These are phyloP conservation scores for Ligustrum vulgare DNA, from an alignment of 257 asterid genomes.

Conservation along the genomic window DNA sequence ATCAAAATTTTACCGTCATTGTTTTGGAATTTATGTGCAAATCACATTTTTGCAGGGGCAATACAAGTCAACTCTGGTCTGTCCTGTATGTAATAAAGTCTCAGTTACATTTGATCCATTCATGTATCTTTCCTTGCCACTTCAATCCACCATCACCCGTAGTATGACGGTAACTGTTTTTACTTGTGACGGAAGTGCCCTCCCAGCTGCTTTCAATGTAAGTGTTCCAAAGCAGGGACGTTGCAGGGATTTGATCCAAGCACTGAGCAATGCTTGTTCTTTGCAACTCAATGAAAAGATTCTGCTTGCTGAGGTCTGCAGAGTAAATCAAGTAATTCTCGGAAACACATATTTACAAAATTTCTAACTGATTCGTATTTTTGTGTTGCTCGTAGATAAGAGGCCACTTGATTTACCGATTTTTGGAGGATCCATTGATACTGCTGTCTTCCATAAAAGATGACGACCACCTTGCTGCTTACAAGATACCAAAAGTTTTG, in stretches of 20 bases:
- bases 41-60: slow-evolving; percentile 74
- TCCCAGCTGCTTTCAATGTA: slow-evolving; percentile 81
- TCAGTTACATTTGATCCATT: slow-evolving; percentile 97
- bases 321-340: slow-evolving; percentile 22
- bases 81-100: slow-evolving; percentile 91
- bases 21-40: not conserved
- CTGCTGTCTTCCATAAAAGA: slow-evolving; percentile 81
- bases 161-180: slow-evolving; percentile 92
- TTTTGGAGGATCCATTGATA: slow-evolving; percentile 88
- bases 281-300: slow-evolving; percentile 83
- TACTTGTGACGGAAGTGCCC: slow-evolving; percentile 93
- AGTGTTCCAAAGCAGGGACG: slow-evolving; percentile 96
- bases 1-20: slow-evolving; percentile 3
- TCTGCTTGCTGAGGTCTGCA: slow-evolving; percentile 91
- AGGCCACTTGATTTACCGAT: slow-evolving; percentile 86
- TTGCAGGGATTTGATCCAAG: slow-evolving; percentile 88
- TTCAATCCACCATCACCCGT: slow-evolving; percentile 83
- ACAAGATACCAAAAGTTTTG: slow-evolving; percentile 74
- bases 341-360: not conserved
- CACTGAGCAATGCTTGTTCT: slow-evolving; percentile 76
- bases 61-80: slow-evolving; percentile 95
- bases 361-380: slow-evolving; percentile 14
- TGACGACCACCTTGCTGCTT: slow-evolving; percentile 95
- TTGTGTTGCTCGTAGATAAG: slow-evolving; percentile 61
- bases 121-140: slow-evolving; percentile 97